Base-by-base conservation (phyloP, 2,329 filamentous ascomycete species). In the Teratosphaeria nubilosa region DNA sequence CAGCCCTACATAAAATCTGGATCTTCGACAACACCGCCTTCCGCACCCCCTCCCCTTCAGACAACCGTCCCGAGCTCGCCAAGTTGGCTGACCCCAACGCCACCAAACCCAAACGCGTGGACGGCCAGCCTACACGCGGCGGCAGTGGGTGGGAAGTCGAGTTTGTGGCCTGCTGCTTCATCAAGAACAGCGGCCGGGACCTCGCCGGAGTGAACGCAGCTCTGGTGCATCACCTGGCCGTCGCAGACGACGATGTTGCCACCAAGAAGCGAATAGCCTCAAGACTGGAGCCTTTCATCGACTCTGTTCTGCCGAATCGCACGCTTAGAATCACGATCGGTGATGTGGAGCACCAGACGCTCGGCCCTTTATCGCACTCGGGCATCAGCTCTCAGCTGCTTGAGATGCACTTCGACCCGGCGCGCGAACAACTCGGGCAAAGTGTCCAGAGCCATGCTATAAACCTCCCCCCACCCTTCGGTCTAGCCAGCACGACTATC, bases 1-100 rank as follows among this genome's bases (percentile, higher is more conserved):
- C 79, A 16, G 75, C 82, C n/a, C 72, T 78, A 54, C 87, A 96
- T 70, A 84, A 82, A 14, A 85, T 96, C 48, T 96, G 92, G 92
- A 77, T 96, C 7, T 78, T 96, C 53, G 91, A 97, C 76, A 96
- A 94, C 68, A 92, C 88, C 2, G 91, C 91, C 4, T 92, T 87
- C 70, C 82, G 83, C 55, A 69, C 56, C 69, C 70, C 61, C 60
- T 63, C 51, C n/a, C 57, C 60, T n/a, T 63, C 60, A 25, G 67
- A 67, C 53, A 56, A 61, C 16, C 48, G 64, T 34, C 61, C 60
- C 25, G 57, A 64, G 22, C 60, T 69, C 9, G 58, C 54, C 4
- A 56, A 64, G n/a, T 54, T 66, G 6, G 41, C 58, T 9, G 60
- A 56, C n/a, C 34, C 51, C 14, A 64, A 64, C 27, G 58, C 55